Conservation (phyloP, 83 land plant genomes). For the Thuja plicata region DNA sequence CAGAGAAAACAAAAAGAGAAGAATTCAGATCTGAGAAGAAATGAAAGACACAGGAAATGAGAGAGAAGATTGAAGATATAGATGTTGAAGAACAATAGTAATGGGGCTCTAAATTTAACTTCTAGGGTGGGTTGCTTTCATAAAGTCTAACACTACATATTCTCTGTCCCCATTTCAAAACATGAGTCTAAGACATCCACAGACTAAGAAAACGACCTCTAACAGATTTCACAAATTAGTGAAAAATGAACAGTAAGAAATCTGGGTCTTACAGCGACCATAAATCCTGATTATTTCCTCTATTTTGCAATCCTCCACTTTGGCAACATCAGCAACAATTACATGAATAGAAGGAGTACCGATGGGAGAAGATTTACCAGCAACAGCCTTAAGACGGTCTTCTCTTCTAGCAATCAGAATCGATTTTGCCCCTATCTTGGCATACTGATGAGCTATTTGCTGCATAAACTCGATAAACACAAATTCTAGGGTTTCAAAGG, state of each 20-base stretch:
- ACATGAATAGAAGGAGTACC: slow-evolving; percentile 54
- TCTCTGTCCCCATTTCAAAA: no score
- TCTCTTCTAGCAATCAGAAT: slow-evolving; percentile 44
- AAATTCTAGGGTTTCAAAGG: no score
- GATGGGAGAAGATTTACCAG: slow-evolving; percentile 25
- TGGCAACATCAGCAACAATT: slow-evolving; percentile 60
- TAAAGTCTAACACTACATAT: no score
- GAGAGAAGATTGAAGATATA: no score
- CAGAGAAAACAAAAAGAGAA: no score
- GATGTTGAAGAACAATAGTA: no score
- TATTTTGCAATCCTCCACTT: slow-evolving; percentile 51
- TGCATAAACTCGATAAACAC: not conserved
- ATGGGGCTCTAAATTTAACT: not conserved
- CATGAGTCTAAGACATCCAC: no score
- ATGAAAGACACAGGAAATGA: not conserved
- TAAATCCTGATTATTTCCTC: slow-evolving; percentile 53
- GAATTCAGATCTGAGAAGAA: not conserved
- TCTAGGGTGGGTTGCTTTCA: not conserved
- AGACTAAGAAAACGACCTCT: no score
- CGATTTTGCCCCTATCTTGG: slow-evolving; percentile 41
- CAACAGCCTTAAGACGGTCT: slow-evolving; percentile 33
- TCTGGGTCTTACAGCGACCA: slow-evolving; percentile 46
- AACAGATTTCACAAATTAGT: no score
- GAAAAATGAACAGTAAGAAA: no score
- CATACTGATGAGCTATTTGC: slow-evolving; percentile 62